These are phyloP conservation scores for Boechera stricta DNA, from an alignment of 345 rosid genomes.

Conservation along the genomic window DNA sequence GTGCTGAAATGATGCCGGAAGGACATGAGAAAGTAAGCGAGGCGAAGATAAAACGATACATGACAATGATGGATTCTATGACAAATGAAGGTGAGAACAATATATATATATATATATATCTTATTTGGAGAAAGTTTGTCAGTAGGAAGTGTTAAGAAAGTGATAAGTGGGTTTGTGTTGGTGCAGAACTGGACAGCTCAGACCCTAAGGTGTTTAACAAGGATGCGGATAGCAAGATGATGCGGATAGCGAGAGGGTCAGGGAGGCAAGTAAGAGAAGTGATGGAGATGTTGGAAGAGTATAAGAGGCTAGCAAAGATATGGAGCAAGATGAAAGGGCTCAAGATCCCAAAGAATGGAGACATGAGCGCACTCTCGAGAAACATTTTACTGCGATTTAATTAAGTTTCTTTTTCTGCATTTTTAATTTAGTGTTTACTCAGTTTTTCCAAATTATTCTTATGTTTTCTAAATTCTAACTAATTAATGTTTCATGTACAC, in stretches of 20 bases:
- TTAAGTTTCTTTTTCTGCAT: too few relatives aligned
- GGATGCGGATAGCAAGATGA: slow-evolving; percentile 80
- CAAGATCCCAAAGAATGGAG: slow-evolving; percentile 86
- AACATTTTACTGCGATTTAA: slow-evolving; percentile 44
- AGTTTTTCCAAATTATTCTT: too few relatives aligned
- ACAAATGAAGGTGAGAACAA: slow-evolving; percentile 60
- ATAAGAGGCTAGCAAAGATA: slow-evolving; percentile 77
- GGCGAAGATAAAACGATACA: slow-evolving; percentile 88
- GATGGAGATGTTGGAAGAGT: slow-evolving; percentile 89
- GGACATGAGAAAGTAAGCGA: slow-evolving; percentile 95
- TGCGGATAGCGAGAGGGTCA: slow-evolving; percentile 47
- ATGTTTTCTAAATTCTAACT: too few relatives aligned
- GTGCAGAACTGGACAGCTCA: slow-evolving; percentile 80
- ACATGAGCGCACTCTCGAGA: slow-evolving; percentile 79
- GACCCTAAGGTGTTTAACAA: slow-evolving; percentile 81
- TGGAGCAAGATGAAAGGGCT: slow-evolving; percentile 91
- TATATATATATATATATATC: not conserved
- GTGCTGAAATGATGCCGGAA: slow-evolving; percentile 88
- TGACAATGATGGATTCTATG: slow-evolving; percentile 99
- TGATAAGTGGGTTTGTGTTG: slow-evolving; percentile 4
- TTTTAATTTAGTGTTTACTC: too few relatives aligned
- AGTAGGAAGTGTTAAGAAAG: not conserved
- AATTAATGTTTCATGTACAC: too few relatives aligned
- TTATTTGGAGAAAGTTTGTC: not conserved
- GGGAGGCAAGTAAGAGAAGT: slow-evolving; percentile 70